A percentile compares a stretch with the other conserved stretches of the same genome.
Evolutionary conservation across 495 filamentous ascomycete species (phyloP).

Genomic region (Ascodesmis nigricans): DNA sequence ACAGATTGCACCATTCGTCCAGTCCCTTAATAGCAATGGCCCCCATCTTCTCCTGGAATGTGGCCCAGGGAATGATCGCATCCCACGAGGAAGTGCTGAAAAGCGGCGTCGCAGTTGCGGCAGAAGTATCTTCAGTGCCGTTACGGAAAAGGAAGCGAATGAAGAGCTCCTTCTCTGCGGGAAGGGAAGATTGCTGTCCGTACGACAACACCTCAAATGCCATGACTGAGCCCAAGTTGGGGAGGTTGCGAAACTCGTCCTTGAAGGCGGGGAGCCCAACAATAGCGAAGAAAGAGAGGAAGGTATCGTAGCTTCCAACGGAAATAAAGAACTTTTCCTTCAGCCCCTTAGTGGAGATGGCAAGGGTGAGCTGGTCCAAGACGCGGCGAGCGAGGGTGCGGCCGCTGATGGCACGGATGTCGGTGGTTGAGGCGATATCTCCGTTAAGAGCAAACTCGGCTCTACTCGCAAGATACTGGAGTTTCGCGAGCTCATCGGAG

Average conservation of each 20-base stretch:
- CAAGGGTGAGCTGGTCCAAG: constrained; percentile 37
- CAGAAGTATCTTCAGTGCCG: constrained; percentile 34
- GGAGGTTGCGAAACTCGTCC: constrained; percentile 44
- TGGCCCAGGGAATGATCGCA: constrained; percentile 34
- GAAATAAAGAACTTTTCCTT: constrained; percentile 37
- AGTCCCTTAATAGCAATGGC: constrained; percentile 37
- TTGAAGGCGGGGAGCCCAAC: constrained; percentile 33
- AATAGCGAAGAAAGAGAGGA: constrained; percentile 55
- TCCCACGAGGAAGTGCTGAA: constrained; percentile 36
- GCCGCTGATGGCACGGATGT: constrained; percentile 27
- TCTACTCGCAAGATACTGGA: constrained; percentile 40
- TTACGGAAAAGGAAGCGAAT: constrained; percentile 64
- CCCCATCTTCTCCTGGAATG: constrained; percentile 38
- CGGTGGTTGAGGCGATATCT: constrained; percentile 25
- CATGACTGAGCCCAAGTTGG: constrained; percentile 45
- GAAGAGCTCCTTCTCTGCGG: constrained; percentile 33
- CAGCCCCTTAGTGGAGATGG: constrained; percentile 31
- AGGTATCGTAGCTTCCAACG: constrained; percentile 49
- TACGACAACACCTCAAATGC: constrained; percentile 55
- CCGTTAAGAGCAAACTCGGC: constrained; percentile 45
- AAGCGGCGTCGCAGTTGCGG: constrained; percentile 38
- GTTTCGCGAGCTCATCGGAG: constrained; percentile 30
- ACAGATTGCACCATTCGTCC: constrained; percentile 45
- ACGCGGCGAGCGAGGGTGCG: constrained; percentile 44
- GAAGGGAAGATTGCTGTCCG: constrained; percentile 27